Evolutionary conservation across 805 yeast genomes (phyloP), one percentile per base, ranked within the genome.

Genomic region (Sugiyamaella valdiviana): DNA sequence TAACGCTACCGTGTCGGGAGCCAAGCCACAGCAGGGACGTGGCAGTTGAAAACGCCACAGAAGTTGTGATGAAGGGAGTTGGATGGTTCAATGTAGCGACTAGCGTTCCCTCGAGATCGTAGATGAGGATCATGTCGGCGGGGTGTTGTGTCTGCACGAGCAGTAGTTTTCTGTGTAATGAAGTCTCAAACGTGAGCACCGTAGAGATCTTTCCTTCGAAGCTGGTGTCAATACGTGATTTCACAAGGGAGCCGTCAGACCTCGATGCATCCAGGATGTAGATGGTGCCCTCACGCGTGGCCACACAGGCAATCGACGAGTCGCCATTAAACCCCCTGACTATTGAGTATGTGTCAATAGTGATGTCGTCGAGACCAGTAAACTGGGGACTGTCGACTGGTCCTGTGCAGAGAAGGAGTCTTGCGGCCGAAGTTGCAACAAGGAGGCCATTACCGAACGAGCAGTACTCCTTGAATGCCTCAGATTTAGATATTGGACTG

Each of bases 121-220:
- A 57, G 16, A 79, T 61, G 2, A 73, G 51, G 42, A 84, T 70
- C 2, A 79, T 76, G 42, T 78, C 80, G 2, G 64, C 68, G 1
- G 84, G 82, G 57, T 83, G 80, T 38, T 93, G 90, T 14, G 87
- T 79, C 55, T 85, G 93, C 5, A 75, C 59, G 15, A 84, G 59
- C 0, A 79, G 37, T 42, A 70, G 55, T 3, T 47, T 39, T 12
- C 19, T 26, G 7, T 45, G n/a, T 46, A 6, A 44, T 51, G 15
- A 36, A n/a, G n/a, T 24, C 3, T 45, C 15, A 21, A 55, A 44
- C 2, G 62, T 44, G 15, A 59, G 39, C 7, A 63, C 37, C 20
- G 57, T 58, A 5, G 54, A 70, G 12, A 70, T 51, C 6, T 59
- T 59, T 1, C 63, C 79, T 3, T 70, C 62, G 2, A 73, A 62